Conservation (phyloP, 805 yeast genomes). For the Groenewaldozyma salmanticensis region DNA sequence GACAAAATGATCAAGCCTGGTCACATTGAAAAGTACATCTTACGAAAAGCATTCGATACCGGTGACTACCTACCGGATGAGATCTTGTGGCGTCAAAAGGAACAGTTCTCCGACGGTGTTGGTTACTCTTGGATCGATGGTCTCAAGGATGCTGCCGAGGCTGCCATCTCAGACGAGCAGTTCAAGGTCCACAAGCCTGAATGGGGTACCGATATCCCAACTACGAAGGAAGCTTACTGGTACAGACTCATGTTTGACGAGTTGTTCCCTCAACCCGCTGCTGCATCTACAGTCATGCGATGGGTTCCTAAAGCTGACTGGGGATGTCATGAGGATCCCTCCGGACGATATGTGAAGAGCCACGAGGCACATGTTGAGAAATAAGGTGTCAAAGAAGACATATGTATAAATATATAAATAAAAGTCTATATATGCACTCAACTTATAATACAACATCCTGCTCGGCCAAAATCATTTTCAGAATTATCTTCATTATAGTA, state of each 20-base stretch:
- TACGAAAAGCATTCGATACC: conserved; percentile 97
- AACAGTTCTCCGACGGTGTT: conserved; percentile 98
- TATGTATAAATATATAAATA: background rate
- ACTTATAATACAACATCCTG: conserved; percentile 2
- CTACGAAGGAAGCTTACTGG: conserved; percentile 99
- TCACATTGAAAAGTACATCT: conserved; percentile 81
- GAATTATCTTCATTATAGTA: background rate
- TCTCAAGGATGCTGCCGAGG: conserved; percentile 90
- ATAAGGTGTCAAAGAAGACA: background rate
- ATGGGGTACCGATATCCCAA: conserved; percentile 94
- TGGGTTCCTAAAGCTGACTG: conserved; percentile 99
- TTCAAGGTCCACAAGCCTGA: conserved; percentile 83
- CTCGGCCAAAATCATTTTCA: background rate
- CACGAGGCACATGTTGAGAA: conserved; percentile 35
- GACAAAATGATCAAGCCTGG: conserved; percentile 82
- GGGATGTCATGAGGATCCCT: conserved; percentile 99
- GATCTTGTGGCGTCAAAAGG: conserved; percentile 99
- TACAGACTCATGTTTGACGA: conserved; percentile 95
- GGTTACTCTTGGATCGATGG: conserved; percentile 99
- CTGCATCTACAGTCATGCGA: conserved; percentile 95
- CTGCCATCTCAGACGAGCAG: conserved; percentile 78
- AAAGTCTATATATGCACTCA: background rate
- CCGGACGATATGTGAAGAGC: conserved; percentile 91
- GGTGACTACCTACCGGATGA: conserved; percentile 89
- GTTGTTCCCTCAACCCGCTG: conserved; percentile 82